phyloP scores from a whole-genome alignment of 257 asterid genomes.

The Cynanchum wilfordii region DNA sequence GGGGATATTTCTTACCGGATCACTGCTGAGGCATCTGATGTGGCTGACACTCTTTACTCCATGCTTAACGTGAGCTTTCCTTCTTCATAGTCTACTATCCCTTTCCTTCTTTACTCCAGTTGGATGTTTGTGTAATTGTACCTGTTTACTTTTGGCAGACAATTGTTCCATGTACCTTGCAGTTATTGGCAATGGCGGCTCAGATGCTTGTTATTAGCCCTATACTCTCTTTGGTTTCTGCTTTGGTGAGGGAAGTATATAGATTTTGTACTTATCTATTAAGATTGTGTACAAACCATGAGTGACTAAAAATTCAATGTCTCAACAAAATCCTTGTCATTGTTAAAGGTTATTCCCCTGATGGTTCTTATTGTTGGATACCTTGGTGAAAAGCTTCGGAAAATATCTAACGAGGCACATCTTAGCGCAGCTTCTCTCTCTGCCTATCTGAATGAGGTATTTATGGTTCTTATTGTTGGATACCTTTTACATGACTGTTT shows the following conservation, averaged over 20 bases:
- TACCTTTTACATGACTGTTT: neutral
- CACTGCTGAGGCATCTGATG: constrained; percentile 84
- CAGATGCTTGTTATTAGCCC: constrained; percentile 82
- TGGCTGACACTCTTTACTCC: constrained; percentile 67
- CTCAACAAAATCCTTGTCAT: constrained; percentile 13
- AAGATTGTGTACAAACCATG: constrained; percentile 5
- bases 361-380: constrained; percentile 62
- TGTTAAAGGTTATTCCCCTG: constrained; percentile 58
- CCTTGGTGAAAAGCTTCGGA: constrained; percentile 80
- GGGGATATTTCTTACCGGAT: constrained; percentile 81
- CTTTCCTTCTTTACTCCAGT: neutral
- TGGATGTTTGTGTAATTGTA: neutral
- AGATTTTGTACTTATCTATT: neutral
- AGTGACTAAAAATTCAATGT: constrained; percentile 9
- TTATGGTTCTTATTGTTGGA: neutral
- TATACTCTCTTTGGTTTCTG: constrained; percentile 57
- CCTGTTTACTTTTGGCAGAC: constrained; percentile 39
- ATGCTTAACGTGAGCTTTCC: constrained; percentile 59
- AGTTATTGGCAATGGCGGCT: constrained; percentile 73
- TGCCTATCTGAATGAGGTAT: constrained; percentile 83
- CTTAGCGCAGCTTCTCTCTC: constrained; percentile 71
- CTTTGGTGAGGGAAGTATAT: constrained; percentile 50
- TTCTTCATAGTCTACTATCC: neutral
- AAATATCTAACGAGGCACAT: constrained; percentile 59
- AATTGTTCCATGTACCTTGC: constrained; percentile 66